These are phyloP conservation scores for Plectosphaerella plurivora DNA, from an alignment of 2,329 filamentous ascomycete genomes.

Conservation along the genomic window DNA sequence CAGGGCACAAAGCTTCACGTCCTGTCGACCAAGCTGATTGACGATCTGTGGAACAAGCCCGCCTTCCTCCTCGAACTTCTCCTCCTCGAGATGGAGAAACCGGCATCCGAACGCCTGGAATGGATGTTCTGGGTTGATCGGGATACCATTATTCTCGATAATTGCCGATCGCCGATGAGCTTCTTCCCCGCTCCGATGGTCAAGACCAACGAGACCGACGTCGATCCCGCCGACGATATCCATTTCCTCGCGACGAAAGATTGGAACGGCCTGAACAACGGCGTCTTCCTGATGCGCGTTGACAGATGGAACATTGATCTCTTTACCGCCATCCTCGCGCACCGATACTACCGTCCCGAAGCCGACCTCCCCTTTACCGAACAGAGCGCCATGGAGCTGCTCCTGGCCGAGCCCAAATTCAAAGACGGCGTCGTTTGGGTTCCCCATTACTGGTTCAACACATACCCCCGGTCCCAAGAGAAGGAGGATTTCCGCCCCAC, in stretches of 20 bases:
- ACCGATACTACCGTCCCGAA: slow-evolving; percentile 9
- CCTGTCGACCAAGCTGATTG: slow-evolving; percentile 21
- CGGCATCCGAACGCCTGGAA: slow-evolving; percentile 6
- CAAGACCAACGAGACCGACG: neutral
- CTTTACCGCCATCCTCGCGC: slow-evolving; percentile 12
- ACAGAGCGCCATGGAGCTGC: slow-evolving; percentile 14
- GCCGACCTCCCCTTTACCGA: slow-evolving; percentile 9
- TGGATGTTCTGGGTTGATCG: slow-evolving; percentile 16
- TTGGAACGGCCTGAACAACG: slow-evolving; percentile 14
- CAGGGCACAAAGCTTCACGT: slow-evolving; percentile 25
- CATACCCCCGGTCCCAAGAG: slow-evolving; percentile 7
- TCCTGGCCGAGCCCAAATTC: slow-evolving; percentile 9
- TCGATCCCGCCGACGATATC: neutral
- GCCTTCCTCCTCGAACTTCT: slow-evolving; percentile 29
- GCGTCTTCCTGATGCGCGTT: slow-evolving; percentile 14
- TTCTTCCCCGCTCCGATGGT: slow-evolving; percentile 5
- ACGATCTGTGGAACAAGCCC: slow-evolving; percentile 32
- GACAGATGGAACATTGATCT: slow-evolving; percentile 10
- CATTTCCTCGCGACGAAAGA: slow-evolving; percentile 11
- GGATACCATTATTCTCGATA: slow-evolving; percentile 14
- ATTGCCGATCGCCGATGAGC: slow-evolving; percentile 7
- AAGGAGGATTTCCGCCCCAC: neutral
- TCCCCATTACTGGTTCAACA: slow-evolving; percentile 15
- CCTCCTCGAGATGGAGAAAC: slow-evolving; percentile 11
- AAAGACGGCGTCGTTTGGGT: slow-evolving; percentile 2